These are phyloP conservation scores for Tylopilus sp. DNA, from an alignment of 1,284 basidiomycete species.

Conservation along the genomic window DNA sequence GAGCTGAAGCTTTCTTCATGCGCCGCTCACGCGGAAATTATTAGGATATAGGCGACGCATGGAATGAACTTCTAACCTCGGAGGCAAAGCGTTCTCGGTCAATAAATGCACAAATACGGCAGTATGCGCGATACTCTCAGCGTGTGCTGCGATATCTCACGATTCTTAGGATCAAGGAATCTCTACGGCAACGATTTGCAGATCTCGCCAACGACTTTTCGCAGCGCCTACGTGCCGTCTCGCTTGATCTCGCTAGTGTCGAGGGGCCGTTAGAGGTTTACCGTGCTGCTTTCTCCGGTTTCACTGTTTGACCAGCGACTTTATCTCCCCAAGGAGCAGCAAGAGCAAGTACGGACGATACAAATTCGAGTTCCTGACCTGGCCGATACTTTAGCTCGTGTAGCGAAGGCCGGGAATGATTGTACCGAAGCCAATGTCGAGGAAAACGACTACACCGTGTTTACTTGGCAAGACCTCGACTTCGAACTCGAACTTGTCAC, in stretches of 20 bases:
- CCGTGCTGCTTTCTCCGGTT: slow-evolving; percentile 5
- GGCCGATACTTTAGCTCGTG: slow-evolving; percentile 51
- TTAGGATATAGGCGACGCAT: slow-evolving; percentile 76
- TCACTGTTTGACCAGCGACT: slow-evolving; percentile 18
- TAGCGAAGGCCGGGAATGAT: slow-evolving; percentile 65
- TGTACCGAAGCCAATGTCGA: slow-evolving; percentile 92
- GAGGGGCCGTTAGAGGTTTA: slow-evolving; percentile 76
- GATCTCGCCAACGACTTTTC: slow-evolving; percentile 84
- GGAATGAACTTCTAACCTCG: slow-evolving; percentile 69
- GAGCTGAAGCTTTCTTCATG: neutral
- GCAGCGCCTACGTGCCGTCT: slow-evolving; percentile 64
- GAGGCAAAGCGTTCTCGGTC: slow-evolving; percentile 78
- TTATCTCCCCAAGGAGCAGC: slow-evolving; percentile 44
- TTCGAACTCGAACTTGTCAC: slow-evolving; percentile 87
- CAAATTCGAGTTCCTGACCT: slow-evolving; percentile 64
- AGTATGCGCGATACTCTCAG: slow-evolving; percentile 51
- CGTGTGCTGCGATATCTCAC: slow-evolving; percentile 9
- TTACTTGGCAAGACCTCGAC: slow-evolving; percentile 85
- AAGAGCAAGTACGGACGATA: slow-evolving; percentile 50
- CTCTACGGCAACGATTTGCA: slow-evolving; percentile 80
- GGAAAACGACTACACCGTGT: slow-evolving; percentile 95
- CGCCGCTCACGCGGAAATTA: slow-evolving; percentile 10
- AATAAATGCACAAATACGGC: slow-evolving; percentile 89
- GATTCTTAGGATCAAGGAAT: slow-evolving; percentile 78
- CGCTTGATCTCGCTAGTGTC: slow-evolving; percentile 72